Evolutionary conservation across 202 grass and related monocot genomes (phyloP).

Genomic region (Setaria italica): DNA sequence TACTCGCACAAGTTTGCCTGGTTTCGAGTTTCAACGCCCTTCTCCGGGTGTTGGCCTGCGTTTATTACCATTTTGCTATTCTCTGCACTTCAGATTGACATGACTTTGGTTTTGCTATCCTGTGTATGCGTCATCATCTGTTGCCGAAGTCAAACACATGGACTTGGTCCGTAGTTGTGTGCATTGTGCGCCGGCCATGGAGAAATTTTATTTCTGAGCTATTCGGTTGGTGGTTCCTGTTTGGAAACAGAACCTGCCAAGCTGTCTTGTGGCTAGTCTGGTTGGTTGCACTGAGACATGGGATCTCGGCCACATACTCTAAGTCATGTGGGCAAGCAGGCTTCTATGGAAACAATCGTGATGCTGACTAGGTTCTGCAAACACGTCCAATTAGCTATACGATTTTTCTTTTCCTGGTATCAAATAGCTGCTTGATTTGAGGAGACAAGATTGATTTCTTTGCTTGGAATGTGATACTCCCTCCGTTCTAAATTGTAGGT

Average conservation of each 20-base stretch:
- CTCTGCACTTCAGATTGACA: constrained; percentile 26
- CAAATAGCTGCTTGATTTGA: constrained; percentile 28
- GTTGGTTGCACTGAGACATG: background rate
- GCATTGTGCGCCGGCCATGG: constrained; percentile 1
- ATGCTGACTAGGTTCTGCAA: constrained; percentile 31
- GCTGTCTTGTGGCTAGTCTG: constrained; percentile 24
- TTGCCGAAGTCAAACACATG: constrained; percentile 17
- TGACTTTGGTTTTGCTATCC: constrained; percentile 17
- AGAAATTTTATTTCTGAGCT: constrained; percentile 28
- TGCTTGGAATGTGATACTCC: constrained; percentile 11
- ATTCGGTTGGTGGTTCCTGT: constrained; percentile 11
- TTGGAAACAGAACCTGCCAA: constrained; percentile 29
- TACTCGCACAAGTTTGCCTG: constrained; percentile 4
- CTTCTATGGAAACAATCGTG: constrained; percentile 17
- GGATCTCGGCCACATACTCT: constrained; percentile 36
- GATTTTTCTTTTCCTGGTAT: background rate
- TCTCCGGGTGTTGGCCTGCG: background rate
- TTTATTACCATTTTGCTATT: constrained; percentile 16
- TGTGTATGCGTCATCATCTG: constrained; percentile 5
- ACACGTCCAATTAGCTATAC: constrained; percentile 22
- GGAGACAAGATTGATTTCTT: constrained; percentile 31
- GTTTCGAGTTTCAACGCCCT: background rate
- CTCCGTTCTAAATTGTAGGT: too few species aligned
- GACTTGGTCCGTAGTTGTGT: constrained; percentile 30
- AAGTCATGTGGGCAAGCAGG: background rate